Conservation (phyloP, 495 filamentous ascomycete genomes). For the Tuber magnatum region DNA sequence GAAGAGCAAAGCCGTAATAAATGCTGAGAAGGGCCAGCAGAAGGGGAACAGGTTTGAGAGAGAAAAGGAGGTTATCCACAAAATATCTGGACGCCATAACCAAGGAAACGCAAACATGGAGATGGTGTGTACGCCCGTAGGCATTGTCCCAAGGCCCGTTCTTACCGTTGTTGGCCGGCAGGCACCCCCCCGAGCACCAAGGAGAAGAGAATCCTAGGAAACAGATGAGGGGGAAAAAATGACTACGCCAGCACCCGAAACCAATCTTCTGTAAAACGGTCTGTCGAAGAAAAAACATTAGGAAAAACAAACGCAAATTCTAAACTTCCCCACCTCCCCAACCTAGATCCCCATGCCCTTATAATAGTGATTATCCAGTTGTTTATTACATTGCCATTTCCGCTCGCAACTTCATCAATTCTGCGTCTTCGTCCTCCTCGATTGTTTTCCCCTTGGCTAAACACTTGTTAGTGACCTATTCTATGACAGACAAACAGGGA, state of each 20-base stretch:
- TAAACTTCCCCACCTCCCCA: conserved; percentile 24
- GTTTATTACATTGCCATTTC: conserved; percentile 90
- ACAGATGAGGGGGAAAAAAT: conserved; percentile 4
- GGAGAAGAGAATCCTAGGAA: neutral
- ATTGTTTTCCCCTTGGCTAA: conserved; percentile 56
- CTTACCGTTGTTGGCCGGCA: neutral
- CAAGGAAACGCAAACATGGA: conserved; percentile 1
- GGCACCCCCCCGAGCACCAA: neutral
- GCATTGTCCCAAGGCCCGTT: neutral
- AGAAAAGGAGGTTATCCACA: neutral
- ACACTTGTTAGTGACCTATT: conserved; percentile 35
- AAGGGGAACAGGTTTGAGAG: neutral
- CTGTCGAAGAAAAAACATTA: conserved; percentile 14
- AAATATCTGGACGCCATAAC: neutral
- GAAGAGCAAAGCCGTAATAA: neutral
- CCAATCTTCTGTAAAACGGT: neutral
- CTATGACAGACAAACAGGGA: neutral
- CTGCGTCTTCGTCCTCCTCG: conserved; percentile 85
- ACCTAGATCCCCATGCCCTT: neutral
- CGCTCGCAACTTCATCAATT: conserved; percentile 84
- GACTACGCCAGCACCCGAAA: conserved; percentile 11
- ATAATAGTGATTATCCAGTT: conserved; percentile 8
- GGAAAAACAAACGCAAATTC: conserved; percentile 24
- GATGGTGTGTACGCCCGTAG: neutral
- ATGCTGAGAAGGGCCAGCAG: neutral